These are phyloP conservation scores for Scheffersomyces stipitis DNA, from an alignment of 805 yeast genomes.

Conservation along the genomic window DNA sequence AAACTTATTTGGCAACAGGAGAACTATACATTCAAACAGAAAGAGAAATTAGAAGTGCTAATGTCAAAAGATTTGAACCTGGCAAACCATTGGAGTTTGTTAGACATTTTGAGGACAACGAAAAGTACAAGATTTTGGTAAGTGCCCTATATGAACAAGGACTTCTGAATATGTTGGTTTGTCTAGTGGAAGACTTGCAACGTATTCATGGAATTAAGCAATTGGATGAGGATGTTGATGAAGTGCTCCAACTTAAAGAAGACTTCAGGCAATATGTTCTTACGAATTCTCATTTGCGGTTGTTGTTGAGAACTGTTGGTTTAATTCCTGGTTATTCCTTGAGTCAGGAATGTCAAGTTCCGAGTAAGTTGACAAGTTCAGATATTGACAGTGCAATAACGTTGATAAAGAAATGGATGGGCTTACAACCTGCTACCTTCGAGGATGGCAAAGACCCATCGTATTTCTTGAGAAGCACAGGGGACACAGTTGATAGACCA, in stretches of 20 bases:
- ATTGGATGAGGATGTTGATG: constrained; percentile 11
- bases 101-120: constrained; percentile 36
- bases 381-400: constrained; percentile 33
- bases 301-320: constrained; percentile 45
- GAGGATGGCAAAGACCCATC: constrained; percentile 39
- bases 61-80: too few species aligned
- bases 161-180: constrained; percentile 41
- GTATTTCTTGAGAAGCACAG: constrained; percentile 26
- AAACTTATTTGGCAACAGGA: constrained; percentile 61
- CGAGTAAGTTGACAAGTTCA: constrained; percentile 25
- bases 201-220: constrained; percentile 24
- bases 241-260: constrained; percentile 1
- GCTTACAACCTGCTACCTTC: constrained; percentile 30
- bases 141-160: constrained; percentile 49
- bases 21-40: constrained; percentile 36
- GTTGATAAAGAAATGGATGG: constrained; percentile 43
- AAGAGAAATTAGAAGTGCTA: constrained; percentile 17
- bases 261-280: background rate
- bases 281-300: constrained; percentile 27
- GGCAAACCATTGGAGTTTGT: constrained; percentile 38
- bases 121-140: constrained; percentile 50
- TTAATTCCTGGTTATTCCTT: constrained; percentile 42
- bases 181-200: constrained; percentile 41
- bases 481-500: constrained; percentile 21
- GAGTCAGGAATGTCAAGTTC: constrained; percentile 42